Conservation (phyloP, 257 asterid species). For the Capsicum chinense region DNA sequence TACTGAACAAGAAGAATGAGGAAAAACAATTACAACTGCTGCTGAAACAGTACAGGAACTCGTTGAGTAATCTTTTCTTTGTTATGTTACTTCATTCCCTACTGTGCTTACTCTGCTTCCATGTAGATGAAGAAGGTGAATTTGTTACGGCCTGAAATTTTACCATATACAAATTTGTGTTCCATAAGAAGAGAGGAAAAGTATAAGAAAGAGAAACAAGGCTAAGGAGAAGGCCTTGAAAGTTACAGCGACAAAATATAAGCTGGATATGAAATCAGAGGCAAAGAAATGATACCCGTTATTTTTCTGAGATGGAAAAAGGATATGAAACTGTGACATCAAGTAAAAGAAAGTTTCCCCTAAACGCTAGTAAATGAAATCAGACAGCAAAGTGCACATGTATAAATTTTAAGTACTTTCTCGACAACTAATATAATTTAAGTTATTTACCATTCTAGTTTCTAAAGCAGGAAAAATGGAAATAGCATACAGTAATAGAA, state of each 20-base stretch:
- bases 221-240: slow-evolving; percentile 18
- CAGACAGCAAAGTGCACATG: not conserved
- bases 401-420: not conserved
- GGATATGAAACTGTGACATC: not conserved
- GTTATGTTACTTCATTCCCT: no score
- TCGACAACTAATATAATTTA: not conserved
- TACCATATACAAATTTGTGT: not conserved
- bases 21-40: no score
- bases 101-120: slow-evolving; percentile 43
- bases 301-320: not conserved
- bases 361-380: not conserved
- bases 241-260: not conserved
- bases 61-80: no score
- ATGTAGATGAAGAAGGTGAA: slow-evolving; percentile 45
- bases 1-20: no score
- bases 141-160: slow-evolving; percentile 36
- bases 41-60: no score
- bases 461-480: no score
- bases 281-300: not conserved
- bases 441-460: no score
- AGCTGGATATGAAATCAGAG: not conserved
- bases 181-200: slow-evolving; percentile 15
- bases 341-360: not conserved
- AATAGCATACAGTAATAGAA: no score
- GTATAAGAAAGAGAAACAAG: slow-evolving; percentile 46